Percentiles rank a stretch among this genome's conserved stretches.
Evolutionary conservation across 495 filamentous ascomycete species (phyloP).

Genomic region (Penicillium antarcticum): DNA sequence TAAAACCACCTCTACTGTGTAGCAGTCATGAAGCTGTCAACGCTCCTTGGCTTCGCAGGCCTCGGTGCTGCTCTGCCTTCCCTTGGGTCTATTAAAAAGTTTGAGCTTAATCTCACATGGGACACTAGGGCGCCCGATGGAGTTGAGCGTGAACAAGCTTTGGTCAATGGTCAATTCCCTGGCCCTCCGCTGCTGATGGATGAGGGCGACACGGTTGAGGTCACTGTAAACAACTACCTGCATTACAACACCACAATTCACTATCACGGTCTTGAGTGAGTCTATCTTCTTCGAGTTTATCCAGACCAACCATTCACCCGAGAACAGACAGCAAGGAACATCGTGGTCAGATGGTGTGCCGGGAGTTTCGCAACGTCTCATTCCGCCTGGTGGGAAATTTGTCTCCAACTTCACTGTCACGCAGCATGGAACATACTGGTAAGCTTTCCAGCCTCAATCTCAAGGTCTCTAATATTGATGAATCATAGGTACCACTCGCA

Average conservation of each 20-base stretch:
- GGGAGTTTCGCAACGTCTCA: slow-evolving; percentile 33
- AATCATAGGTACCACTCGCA: slow-evolving; percentile 37
- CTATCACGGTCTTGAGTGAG: slow-evolving; percentile 30
- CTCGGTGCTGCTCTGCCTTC: neutral
- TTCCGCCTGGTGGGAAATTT: slow-evolving; percentile 33
- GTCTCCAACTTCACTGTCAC: slow-evolving; percentile 38
- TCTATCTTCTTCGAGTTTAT: neutral
- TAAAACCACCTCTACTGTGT: neutral
- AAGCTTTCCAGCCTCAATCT: neutral
- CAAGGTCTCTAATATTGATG: neutral
- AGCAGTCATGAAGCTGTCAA: neutral
- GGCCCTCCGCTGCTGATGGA: slow-evolving; percentile 51
- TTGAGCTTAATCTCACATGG: slow-evolving; percentile 29
- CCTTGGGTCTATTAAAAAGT: neutral
- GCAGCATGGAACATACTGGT: slow-evolving; percentile 47
- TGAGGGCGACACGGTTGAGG: slow-evolving; percentile 54
- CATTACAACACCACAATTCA: slow-evolving; percentile 42
- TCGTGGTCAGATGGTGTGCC: slow-evolving; percentile 43
- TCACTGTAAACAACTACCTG: slow-evolving; percentile 20
- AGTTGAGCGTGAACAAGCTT: slow-evolving; percentile 34
- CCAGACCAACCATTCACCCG: neutral
- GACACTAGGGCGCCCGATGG: slow-evolving; percentile 32
- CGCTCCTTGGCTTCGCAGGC: neutral
- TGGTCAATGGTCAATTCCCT: slow-evolving; percentile 55
- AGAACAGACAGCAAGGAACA: slow-evolving; percentile 16